phyloP scores from a whole-genome alignment of 2,329 filamentous ascomycete genomes.

The Pseudocercospora macadamiae region DNA sequence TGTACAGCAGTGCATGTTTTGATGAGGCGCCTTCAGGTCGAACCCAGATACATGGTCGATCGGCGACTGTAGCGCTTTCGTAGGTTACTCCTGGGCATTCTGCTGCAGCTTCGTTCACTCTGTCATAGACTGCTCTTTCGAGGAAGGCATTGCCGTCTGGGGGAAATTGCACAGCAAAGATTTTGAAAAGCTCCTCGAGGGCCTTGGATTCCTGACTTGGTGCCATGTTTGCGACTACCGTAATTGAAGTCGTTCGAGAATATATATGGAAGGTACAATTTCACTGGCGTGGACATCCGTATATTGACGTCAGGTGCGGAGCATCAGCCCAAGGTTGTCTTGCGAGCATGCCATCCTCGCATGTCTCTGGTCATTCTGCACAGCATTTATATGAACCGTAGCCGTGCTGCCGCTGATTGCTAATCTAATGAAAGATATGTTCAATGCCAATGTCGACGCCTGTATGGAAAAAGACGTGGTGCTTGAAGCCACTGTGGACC shows the following conservation, averaged over 20 bases:
- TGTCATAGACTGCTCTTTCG: conserved; percentile 30
- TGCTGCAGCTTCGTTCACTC: conserved; percentile 27
- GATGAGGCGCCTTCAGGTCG: conserved; percentile 25
- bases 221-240: conserved; percentile 22
- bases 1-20: conserved; percentile 25
- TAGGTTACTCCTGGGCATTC: conserved; percentile 31
- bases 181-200: conserved; percentile 27
- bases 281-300: no score
- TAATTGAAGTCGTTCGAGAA: background rate
- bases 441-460: no score
- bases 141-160: conserved; percentile 22
- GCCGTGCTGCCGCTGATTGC: no score
- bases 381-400: no score
- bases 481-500: no score
- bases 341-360: no score
- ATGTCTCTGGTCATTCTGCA: no score
- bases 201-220: conserved; percentile 32
- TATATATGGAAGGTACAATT: background rate
- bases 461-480: no score
- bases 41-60: conserved; percentile 29
- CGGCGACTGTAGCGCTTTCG: conserved; percentile 23
- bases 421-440: no score
- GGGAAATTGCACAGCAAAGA: conserved; percentile 24
- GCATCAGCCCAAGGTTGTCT: no score
- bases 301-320: background rate